These are phyloP conservation scores for Myochromella boudieri DNA, from an alignment of 768 basidiomycete species.

Conservation along the genomic window DNA sequence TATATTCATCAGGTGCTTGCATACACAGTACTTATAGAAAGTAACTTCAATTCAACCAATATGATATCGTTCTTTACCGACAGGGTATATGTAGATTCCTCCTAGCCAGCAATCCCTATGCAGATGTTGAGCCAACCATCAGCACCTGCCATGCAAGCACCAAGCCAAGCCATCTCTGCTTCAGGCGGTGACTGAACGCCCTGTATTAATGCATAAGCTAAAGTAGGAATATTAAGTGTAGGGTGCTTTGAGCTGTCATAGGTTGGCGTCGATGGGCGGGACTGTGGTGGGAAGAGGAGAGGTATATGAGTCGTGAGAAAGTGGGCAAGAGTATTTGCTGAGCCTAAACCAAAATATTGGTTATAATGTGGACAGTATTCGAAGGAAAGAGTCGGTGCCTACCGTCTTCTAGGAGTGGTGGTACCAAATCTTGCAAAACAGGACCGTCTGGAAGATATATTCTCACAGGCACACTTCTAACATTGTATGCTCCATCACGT, in stretches of 20 bases:
- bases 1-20: too few relatives aligned
- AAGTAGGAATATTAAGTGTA: constrained; percentile 38
- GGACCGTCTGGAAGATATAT: constrained; percentile 90
- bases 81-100: constrained; percentile 7
- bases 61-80: background rate
- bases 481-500: constrained; percentile 83
- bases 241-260: constrained; percentile 37
- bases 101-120: constrained; percentile 52
- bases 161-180: constrained; percentile 93
- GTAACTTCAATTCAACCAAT: background rate
- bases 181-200: constrained; percentile 83
- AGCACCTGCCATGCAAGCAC: constrained; percentile 85
- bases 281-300: constrained; percentile 66
- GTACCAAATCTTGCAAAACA: constrained; percentile 85
- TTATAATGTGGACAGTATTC: background rate
- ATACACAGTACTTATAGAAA: too few relatives aligned
- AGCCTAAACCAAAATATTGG: constrained; percentile 34
- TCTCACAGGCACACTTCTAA: constrained; percentile 86
- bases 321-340: constrained; percentile 65
- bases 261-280: constrained; percentile 43
- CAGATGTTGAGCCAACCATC: constrained; percentile 96
- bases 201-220: constrained; percentile 81
- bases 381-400: constrained; percentile 21
- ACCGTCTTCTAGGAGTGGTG: constrained; percentile 81
- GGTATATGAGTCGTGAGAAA: constrained; percentile 76